Evolutionary conservation across 768 basidiomycete species (phyloP), one percentile per base, ranked within the genome.

Genomic region (Leccinum subgranulosum): DNA sequence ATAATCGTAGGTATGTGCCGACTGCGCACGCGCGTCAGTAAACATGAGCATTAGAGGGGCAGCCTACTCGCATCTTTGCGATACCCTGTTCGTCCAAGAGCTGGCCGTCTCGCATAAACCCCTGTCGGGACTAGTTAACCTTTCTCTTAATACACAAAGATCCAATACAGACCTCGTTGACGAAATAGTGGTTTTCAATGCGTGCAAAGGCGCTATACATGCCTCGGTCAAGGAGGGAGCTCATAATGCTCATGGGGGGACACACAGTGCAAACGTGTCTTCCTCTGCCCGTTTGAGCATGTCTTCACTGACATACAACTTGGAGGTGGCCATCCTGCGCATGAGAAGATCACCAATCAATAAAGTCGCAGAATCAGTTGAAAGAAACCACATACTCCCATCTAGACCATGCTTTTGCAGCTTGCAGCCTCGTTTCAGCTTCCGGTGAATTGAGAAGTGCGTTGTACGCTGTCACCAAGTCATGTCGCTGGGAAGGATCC

Each of bases 131-230:
- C 23, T n/a, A 11, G 21, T 70, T 6, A 66, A 60, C 31, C 12
- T 8, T 34, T 47, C 10, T 45, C 6, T 29, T 15, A 19, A 50
- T n/a, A 57, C 39, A 54, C 14, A 34, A 12, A 17, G 23, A 29
- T 54, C 25, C 1, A 12, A 58, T 41, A 70, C 77, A 59, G 53
- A 89, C 89, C 54, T 83, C 81, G 64, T 94, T 91, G 52, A 94
- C 76, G 66, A 95, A 95, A 71, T 90, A 96, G 66, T 95, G 92
- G 66, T 93, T 93, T 75, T 94, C 93, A 48, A 95, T 93, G 36
- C 85, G 77, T 19, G 92, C 90, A 70, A 94, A 94, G 0, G 92
- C 87, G 55, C 91, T 94, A 53, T 27, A 19, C 15, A 45, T 39
- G 48, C 31, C 34, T 54, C n/a, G 9, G 29, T 60, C 39, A 58